phyloP scores from a whole-genome alignment of 2,329 filamentous ascomycete species.

The Ophiocordyceps australis region DNA sequence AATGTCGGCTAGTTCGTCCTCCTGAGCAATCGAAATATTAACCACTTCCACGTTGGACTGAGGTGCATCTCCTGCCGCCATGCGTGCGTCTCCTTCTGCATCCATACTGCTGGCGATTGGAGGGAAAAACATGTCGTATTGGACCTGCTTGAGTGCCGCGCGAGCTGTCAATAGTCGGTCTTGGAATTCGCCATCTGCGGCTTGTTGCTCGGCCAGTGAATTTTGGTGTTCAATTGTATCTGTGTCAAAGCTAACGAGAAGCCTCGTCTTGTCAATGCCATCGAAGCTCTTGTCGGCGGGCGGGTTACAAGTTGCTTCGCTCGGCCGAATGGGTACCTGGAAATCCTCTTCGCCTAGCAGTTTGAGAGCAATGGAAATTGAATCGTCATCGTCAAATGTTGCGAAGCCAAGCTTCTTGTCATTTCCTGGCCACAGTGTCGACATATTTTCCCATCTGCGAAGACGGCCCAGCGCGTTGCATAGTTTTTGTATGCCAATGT shows the following conservation, averaged over 20 bases:
- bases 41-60: conserved; percentile 65
- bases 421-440: conserved; percentile 39
- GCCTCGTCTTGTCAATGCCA: conserved; percentile 47
- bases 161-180: conserved; percentile 53
- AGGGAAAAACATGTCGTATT: conserved; percentile 60
- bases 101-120: conserved; percentile 28
- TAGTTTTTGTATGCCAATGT: conserved; percentile 63
- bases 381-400: conserved; percentile 83
- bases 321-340: conserved; percentile 65
- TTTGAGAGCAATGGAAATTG: conserved; percentile 68
- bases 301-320: conserved; percentile 29
- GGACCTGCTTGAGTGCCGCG: conserved; percentile 44
- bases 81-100: conserved; percentile 46
- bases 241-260: conserved; percentile 65
- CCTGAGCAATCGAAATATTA: conserved; percentile 70
- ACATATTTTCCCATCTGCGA: conserved; percentile 68
- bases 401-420: conserved; percentile 78
- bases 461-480: conserved; percentile 61
- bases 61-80: conserved; percentile 45
- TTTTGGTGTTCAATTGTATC: conserved; percentile 73
- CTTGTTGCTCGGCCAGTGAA: conserved; percentile 51
- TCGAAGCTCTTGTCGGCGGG: conserved; percentile 26
- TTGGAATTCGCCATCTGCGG: conserved; percentile 44
- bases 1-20: conserved; percentile 91
- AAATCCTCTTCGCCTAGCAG: conserved; percentile 69